Percentiles rank a stretch among this genome's conserved stretches.
phyloP scores from a whole-genome alignment of 1,139 yeast species.

The Hemisphaericaspora lyxosophila region DNA sequence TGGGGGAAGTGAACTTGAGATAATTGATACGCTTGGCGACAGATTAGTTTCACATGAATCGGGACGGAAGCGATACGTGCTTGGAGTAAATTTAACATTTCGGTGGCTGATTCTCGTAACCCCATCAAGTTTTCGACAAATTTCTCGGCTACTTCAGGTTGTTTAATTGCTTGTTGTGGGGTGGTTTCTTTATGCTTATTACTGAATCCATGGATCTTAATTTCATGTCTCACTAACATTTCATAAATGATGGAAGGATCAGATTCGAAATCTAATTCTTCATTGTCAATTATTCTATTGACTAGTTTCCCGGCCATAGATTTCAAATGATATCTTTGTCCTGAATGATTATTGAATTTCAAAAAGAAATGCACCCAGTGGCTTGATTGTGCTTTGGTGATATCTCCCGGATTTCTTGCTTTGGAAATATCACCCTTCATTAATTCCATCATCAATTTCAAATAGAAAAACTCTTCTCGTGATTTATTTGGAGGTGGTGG shows the following conservation, averaged over 20 bases:
- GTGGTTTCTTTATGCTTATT: constrained; percentile 34
- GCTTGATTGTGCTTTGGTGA: constrained; percentile 32
- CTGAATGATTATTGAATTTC: constrained; percentile 57
- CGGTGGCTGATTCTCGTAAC: constrained; percentile 69
- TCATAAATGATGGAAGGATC: constrained; percentile 72
- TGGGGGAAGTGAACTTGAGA: constrained; percentile 50
- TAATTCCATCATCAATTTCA: constrained; percentile 58
- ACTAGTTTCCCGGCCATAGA: constrained; percentile 53
- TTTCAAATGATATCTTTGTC: constrained; percentile 58
- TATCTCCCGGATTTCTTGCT: constrained; percentile 31
- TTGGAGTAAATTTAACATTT: constrained; percentile 47
- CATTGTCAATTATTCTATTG: constrained; percentile 50
- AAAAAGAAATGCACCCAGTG: constrained; percentile 55
- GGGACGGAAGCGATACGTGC: constrained; percentile 54
- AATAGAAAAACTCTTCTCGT: constrained; percentile 74
- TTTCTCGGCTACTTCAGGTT: constrained; percentile 62
- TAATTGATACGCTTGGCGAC: constrained; percentile 32
- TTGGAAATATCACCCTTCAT: constrained; percentile 46
- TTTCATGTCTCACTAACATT: constrained; percentile 47
- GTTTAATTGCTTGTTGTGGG: constrained; percentile 75
- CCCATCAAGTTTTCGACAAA: constrained; percentile 75
- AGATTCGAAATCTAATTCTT: constrained; percentile 69
- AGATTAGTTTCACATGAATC: constrained; percentile 50
- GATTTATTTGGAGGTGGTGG: constrained; percentile 35
- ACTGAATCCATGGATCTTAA: constrained; percentile 43